Conservation (phyloP, 2,329 filamentous ascomycete genomes). For the Ophiocordyceps sinensis region DNA sequence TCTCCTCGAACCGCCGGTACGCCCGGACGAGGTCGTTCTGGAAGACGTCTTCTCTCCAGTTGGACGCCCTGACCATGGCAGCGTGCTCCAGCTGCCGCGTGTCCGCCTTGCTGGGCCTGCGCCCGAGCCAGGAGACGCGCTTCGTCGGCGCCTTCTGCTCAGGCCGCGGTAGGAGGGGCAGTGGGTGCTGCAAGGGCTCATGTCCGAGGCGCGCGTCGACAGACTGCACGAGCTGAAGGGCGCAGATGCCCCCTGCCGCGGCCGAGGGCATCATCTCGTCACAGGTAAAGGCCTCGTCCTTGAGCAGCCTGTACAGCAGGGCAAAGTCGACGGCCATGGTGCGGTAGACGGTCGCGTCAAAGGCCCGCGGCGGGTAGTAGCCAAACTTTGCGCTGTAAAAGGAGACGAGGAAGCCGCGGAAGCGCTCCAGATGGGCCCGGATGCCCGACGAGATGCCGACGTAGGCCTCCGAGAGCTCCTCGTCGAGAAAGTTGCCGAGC, state of each 20-base stretch:
- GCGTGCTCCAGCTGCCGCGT: conserved; percentile 34
- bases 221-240: conserved; percentile 49
- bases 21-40: conserved; percentile 47
- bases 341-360: conserved; percentile 33
- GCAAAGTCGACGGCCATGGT: conserved; percentile 57
- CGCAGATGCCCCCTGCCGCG: conserved; percentile 53
- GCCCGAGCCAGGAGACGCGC: conserved; percentile 26
- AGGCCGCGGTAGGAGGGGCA: conserved; percentile 49
- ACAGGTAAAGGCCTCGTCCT: conserved; percentile 42
- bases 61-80: conserved; percentile 37
- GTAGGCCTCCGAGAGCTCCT: conserved; percentile 52
- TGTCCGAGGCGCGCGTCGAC: conserved; percentile 52
- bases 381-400: conserved; percentile 56
- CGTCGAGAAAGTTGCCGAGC: conserved; percentile 53
- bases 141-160: conserved; percentile 14
- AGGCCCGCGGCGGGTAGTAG: conserved; percentile 50
- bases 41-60: conserved; percentile 23
- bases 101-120: conserved; percentile 30
- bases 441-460: conserved; percentile 48
- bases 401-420: conserved; percentile 51
- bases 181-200: conserved; percentile 43
- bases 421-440: conserved; percentile 55
- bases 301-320: conserved; percentile 55
- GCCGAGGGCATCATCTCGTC: conserved; percentile 34
- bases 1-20: conserved; percentile 57